phyloP scores from a whole-genome alignment of 345 rosid species.

The Melaleuca quinquenervia region DNA sequence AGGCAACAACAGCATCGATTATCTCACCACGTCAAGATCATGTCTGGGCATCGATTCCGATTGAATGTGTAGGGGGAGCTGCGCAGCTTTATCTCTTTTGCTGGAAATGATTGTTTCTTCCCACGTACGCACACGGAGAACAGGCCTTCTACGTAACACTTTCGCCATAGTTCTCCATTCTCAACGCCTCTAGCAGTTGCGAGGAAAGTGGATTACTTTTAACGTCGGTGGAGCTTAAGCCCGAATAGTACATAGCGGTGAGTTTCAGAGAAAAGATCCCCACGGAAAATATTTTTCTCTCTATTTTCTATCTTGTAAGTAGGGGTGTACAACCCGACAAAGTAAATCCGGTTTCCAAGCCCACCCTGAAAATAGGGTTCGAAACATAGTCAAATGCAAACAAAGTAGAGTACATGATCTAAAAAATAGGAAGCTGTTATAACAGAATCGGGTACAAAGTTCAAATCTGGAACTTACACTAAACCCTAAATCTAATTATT shows the following conservation, averaged over 20 bases:
- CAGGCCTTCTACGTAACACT: neutral
- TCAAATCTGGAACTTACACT: too few relatives aligned
- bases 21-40: neutral
- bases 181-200: neutral
- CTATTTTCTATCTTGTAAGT: too few relatives aligned
- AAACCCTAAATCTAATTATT: too few relatives aligned
- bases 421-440: too few relatives aligned
- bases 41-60: neutral
- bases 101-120: neutral
- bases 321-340: too few relatives aligned
- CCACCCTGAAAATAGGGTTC: too few relatives aligned
- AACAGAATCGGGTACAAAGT: too few relatives aligned
- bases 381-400: too few relatives aligned
- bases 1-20: neutral
- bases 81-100: neutral
- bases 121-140: neutral
- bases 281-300: neutral
- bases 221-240: neutral
- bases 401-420: too few relatives aligned
- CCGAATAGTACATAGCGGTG: neutral
- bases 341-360: too few relatives aligned
- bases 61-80: neutral
- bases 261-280: neutral
- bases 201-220: neutral
- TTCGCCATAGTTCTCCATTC: neutral